Evolutionary conservation across 2,329 filamentous ascomycete species (phyloP), one percentile per base, ranked within the genome.

Genomic region (Paraphoma sp.): DNA sequence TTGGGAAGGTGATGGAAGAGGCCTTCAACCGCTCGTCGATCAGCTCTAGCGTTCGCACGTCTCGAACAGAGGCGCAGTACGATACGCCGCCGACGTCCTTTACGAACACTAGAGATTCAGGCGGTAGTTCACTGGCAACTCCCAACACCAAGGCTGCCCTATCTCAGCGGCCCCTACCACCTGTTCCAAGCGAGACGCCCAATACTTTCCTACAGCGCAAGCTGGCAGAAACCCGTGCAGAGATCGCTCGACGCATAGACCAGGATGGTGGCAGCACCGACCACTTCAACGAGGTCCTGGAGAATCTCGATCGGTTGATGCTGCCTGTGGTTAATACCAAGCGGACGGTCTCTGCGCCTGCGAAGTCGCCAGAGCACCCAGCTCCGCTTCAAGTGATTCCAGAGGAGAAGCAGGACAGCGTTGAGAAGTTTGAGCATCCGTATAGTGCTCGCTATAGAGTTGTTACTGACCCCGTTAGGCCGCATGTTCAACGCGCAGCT

Each of bases 1-100:
- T 97, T 59, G 92, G 92, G 48, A 92, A 92, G 75, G 91, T 95
- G 56, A 96, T 93, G 70, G 93, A 98, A 70, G 91, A 95, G 69
- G 93, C 93, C 1, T 97, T 98, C 80, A 93, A 92, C 70, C 87
- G 89, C 65, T 83, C 80, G 52, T 89, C 83, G 0, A 76, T 84
- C 18, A 81, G 81, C 44, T 84, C 84, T 2, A 86, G 81, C 48
- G 75, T 77, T 28, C 78, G 78, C 3, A 83, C 81, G 1, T 76
- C 78, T 16, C 52, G 46, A n/a, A 64, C 62, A 9, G 60, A 59
- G 43, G 41, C 28, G 30, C 68, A 73, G 46, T 79, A 79, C 54
- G 81, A 85, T 36, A 86, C 85, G 2, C 84, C 85, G 29, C 80
- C 82, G 5, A 83, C 81, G 3, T 82, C 79, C 4, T 74, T 81